Evolutionary conservation across 371 early-diverging fungal genomes (phyloP), one percentile per base, ranked within the genome.

Genomic region (Mortierella sp.): DNA sequence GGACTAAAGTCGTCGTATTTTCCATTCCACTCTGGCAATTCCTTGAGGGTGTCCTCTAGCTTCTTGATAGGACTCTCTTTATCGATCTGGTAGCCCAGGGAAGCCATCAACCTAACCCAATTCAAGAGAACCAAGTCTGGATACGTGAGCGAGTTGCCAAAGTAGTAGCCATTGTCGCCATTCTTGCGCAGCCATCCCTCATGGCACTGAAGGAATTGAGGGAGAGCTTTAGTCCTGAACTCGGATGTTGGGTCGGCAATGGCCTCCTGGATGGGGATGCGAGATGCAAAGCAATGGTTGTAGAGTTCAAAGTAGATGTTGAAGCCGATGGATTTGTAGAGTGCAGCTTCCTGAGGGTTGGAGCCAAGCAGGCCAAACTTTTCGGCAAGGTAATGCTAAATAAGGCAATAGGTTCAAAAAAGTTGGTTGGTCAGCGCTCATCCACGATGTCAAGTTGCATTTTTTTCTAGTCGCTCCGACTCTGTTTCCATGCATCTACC

Each of bases 131-230:
- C 60, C 7, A 73, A 41, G 13, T 73, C 74, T 0, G 74, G 63
- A 17, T 58, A 67, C 10, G 74, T 34, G 34, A 63, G 21, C 21
- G 0, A 29, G 21, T 58, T 34, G 3, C 74, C 73, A 46, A 72
- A 72, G 39, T 72, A 72, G 39, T 67, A 59, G 8, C 73, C 74
- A 57, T 73, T 73, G 58, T 73, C 63, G 8, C 74, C 74, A 25
- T 73, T 73, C 60, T 63, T 62, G 52, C 52, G 46, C 37, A 73
- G 43, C 74, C 67, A 67, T 2, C 63, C 45, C 22, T 67, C 63
- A 41, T 73, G 74, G 27, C 34, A 41, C 2, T 46, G 41, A 0
- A 59, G 50, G 24, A 67, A 73, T 17, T 61, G 61, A 1, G 74
- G 67, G 17, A 67, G 31, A 0, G 50, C 48, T 25, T 72, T 60